Percentiles rank a stretch among this genome's conserved stretches.
Evolutionary conservation across 345 rosid species (phyloP).

Genomic region (Nephelium lappaceum): DNA sequence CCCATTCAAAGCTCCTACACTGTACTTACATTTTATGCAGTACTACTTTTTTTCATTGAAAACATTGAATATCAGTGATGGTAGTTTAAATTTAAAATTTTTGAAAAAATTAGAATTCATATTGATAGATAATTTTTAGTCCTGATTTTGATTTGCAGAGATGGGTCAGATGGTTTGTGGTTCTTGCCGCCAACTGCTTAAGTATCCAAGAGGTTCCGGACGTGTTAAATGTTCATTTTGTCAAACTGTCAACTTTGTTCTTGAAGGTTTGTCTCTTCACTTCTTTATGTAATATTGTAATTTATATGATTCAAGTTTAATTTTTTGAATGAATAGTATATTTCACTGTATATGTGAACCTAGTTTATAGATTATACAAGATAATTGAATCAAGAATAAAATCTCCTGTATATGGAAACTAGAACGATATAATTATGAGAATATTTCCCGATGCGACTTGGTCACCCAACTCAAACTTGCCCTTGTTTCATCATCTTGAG

Average conservation of each 20-base stretch:
- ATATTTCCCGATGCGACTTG: too few relatives aligned
- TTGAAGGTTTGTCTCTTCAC: conserved; percentile 64
- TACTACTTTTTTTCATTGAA: not conserved
- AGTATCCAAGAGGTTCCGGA: conserved; percentile 69
- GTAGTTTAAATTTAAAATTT: too few relatives aligned
- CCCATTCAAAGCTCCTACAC: not conserved
- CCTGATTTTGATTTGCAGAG: too few relatives aligned
- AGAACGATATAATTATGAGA: too few relatives aligned
- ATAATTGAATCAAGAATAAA: not conserved
- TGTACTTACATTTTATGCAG: not conserved
- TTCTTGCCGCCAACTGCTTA: conserved; percentile 76
- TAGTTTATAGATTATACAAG: not conserved
- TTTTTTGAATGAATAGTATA: too few relatives aligned
- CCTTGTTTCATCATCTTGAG: too few relatives aligned
- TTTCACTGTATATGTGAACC: too few relatives aligned
- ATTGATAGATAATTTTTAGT: too few relatives aligned
- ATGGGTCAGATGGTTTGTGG: conserved; percentile 94
- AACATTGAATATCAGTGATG: not conserved
- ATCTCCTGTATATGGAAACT: too few relatives aligned
- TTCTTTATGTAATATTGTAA: conserved; percentile 6
- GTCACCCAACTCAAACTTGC: too few relatives aligned
- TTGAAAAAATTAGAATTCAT: too few relatives aligned
- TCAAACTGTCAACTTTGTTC: conserved; percentile 69
- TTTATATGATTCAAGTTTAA: not conserved
- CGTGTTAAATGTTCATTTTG: conserved; percentile 70